Evolutionary conservation across 441 rosid genomes (phyloP).

Genomic region (Metrosideros polymorpha): DNA sequence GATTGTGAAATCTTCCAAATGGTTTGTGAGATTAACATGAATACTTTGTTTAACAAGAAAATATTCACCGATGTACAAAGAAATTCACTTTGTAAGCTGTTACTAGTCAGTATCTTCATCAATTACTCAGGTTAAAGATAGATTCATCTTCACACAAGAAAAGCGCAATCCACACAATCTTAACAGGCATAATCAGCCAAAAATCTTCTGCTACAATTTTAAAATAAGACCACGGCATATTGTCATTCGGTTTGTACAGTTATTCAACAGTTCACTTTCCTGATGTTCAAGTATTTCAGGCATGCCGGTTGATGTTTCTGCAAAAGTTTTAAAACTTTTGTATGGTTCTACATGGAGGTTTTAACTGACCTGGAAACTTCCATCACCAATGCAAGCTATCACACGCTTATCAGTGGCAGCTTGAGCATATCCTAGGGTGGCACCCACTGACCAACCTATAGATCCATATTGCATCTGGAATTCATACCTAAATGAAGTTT

Average conservation of each 20-base stretch:
- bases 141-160: neutral
- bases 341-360: neutral
- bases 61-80: neutral
- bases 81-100: neutral
- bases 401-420: slow-evolving; percentile 6
- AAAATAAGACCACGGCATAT: neutral
- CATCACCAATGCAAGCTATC: slow-evolving; percentile 11
- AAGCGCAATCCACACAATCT: neutral
- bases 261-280: neutral
- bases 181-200: neutral
- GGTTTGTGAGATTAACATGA: neutral
- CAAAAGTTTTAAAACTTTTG: neutral
- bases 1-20: neutral
- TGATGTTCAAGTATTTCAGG: neutral
- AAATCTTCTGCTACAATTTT: neutral
- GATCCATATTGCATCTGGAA: slow-evolving; percentile 17
- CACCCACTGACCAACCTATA: slow-evolving; percentile 13
- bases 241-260: neutral
- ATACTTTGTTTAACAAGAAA: neutral
- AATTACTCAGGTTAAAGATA: neutral
- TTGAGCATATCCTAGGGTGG: slow-evolving; percentile 10
- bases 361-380: slow-evolving; percentile 11
- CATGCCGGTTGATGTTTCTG: neutral
- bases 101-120: neutral
- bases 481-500: neutral